These are phyloP conservation scores for Fusarium tanahbumbuense DNA, from an alignment of 2,329 filamentous ascomycete genomes.

Conservation along the genomic window DNA sequence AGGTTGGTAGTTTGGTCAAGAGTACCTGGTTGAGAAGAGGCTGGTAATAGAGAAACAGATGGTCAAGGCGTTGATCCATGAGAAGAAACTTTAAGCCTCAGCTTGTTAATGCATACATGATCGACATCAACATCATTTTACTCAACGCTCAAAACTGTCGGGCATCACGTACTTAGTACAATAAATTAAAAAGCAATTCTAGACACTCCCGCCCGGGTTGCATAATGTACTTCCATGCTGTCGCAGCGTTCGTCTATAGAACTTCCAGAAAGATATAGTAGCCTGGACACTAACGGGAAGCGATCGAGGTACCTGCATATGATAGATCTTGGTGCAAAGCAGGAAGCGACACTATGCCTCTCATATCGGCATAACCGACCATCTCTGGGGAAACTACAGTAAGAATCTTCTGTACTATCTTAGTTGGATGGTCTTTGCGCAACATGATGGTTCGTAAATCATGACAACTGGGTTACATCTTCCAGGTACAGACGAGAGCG, in stretches of 20 bases:
- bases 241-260: not conserved
- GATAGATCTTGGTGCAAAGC: not conserved
- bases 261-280: not conserved
- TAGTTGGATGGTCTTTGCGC: not conserved
- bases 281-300: not conserved
- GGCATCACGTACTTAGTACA: not conserved
- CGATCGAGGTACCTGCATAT: constrained; percentile 8
- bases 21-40: not conserved
- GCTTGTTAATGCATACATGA: not conserved
- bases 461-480: constrained; percentile 7
- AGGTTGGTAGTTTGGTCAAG: not conserved
- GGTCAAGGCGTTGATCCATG: not conserved
- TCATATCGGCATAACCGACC: not conserved
- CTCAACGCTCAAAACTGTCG: not conserved
- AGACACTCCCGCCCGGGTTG: not conserved
- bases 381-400: constrained; percentile 1
- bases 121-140: not conserved
- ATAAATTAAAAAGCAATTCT: not conserved
- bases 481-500: constrained; percentile 17
- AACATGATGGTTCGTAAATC: constrained; percentile 4
- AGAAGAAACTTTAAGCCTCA: not conserved
- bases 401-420: not conserved
- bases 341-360: not conserved
- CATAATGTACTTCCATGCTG: constrained; percentile 1
- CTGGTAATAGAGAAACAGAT: not conserved